phyloP scores from a whole-genome alignment of 176 grass and related monocot genomes.

The Alopecurus myosuroides region DNA sequence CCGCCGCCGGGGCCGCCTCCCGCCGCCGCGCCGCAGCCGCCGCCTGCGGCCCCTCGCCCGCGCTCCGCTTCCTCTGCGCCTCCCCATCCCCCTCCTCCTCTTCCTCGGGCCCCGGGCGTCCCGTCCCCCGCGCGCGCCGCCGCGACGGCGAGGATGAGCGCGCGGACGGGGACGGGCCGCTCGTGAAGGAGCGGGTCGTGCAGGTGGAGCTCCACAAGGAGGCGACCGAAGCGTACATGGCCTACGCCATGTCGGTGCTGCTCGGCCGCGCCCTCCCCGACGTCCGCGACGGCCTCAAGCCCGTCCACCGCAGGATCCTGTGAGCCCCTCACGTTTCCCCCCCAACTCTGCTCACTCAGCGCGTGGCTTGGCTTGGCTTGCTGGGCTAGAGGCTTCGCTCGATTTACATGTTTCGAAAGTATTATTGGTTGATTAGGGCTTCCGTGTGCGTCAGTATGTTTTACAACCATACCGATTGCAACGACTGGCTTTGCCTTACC shows the following conservation, averaged over 20 bases:
- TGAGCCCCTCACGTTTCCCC: constrained; percentile 40
- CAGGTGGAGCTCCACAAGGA: constrained; percentile 87
- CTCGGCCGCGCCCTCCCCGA: constrained; percentile 86
- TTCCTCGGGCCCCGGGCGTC: background rate
- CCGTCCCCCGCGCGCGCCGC: constrained; percentile 10
- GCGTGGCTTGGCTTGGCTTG: background rate
- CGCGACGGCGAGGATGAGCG: constrained; percentile 3
- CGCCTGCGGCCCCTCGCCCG: background rate
- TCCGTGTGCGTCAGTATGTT: background rate
- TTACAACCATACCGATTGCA: background rate
- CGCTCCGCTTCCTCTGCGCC: constrained; percentile 27
- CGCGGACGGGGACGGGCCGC: constrained; percentile 14
- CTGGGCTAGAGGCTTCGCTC: background rate
- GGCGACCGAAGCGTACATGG: constrained; percentile 83
- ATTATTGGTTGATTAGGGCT: background rate
- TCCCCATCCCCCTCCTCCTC: background rate
- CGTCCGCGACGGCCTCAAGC: constrained; percentile 90
- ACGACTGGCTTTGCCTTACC: background rate
- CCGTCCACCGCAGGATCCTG: constrained; percentile 93
- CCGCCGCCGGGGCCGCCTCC: constrained; percentile 23
- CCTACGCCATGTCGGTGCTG: constrained; percentile 95
- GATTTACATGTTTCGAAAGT: background rate
- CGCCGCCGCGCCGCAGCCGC: constrained; percentile 24
- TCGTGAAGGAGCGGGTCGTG: constrained; percentile 62
- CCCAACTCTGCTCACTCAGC: background rate